These are phyloP conservation scores for Candida rishiriensis DNA, from an alignment of 805 yeast genomes.

Conservation along the genomic window DNA sequence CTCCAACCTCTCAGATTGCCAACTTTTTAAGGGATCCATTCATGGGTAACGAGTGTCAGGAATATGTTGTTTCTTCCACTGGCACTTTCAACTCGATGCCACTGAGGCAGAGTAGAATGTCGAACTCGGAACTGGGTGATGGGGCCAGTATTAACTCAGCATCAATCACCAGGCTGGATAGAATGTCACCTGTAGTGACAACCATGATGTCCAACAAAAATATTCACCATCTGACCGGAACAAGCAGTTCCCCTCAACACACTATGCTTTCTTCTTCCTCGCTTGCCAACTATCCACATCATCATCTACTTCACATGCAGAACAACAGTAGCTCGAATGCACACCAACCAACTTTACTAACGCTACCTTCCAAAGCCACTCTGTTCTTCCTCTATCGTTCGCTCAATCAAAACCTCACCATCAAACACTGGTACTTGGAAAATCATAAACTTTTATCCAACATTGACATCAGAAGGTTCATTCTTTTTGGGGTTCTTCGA, in stretches of 20 bases:
- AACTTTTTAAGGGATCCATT: conserved; percentile 57
- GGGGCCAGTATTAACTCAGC: conserved; percentile 16
- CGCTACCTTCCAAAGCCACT: conserved; percentile 58
- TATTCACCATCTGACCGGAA: conserved; percentile 1
- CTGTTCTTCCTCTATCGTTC: conserved; percentile 73
- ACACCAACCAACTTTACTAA: conserved; percentile 7
- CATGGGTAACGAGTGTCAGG: conserved; percentile 80
- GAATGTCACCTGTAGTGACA: conserved; percentile 5
- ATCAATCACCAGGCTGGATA: conserved; percentile 7
- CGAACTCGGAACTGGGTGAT: conserved; percentile 19
- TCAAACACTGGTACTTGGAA: conserved; percentile 78
- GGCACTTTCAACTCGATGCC: conserved; percentile 33
- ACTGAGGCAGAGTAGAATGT: conserved; percentile 23
- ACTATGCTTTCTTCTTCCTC: neutral
- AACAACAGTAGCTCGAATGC: neutral
- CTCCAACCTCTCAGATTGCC: conserved; percentile 77
- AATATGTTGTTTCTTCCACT: conserved; percentile 57
- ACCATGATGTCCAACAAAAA: neutral
- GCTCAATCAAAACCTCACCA: conserved; percentile 69
- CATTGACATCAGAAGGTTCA: conserved; percentile 79
- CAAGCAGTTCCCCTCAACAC: neutral
- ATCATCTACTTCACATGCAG: neutral
- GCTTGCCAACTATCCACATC: neutral
- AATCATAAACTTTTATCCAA: conserved; percentile 53
- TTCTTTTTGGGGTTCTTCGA: conserved; percentile 80